Conservation (phyloP, 768 basidiomycete genomes). For the Phlebiopsis gigantea region DNA sequence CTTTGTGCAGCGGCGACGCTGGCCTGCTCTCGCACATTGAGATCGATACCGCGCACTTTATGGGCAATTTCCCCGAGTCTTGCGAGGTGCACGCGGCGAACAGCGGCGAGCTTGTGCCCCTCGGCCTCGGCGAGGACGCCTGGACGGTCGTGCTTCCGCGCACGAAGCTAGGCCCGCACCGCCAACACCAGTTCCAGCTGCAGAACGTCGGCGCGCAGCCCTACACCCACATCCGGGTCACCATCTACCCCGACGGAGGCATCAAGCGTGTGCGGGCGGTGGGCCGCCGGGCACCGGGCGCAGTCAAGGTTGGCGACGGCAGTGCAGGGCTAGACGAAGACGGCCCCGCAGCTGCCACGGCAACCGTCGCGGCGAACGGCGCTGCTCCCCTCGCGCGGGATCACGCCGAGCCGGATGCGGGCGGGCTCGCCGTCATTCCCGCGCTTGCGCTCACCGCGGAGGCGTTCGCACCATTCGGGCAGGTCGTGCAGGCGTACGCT, state of each 20-base stretch:
- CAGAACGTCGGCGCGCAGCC: constrained; percentile 48
- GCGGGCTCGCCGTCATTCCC: constrained; percentile 32
- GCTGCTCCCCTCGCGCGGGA: neutral
- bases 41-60: constrained; percentile 93
- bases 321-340: neutral
- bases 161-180: constrained; percentile 82
- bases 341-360: neutral
- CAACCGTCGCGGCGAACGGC: neutral
- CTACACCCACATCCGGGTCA: constrained; percentile 83
- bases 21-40: constrained; percentile 74
- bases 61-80: constrained; percentile 91
- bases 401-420: neutral
- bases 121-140: constrained; percentile 32
- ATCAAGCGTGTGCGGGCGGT: constrained; percentile 86
- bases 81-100: constrained; percentile 68
- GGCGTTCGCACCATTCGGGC: constrained; percentile 83
- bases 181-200: constrained; percentile 85
- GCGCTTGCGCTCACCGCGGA: constrained; percentile 74
- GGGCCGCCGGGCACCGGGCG: constrained; percentile 46
- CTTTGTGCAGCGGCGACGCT: constrained; percentile 55
- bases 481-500: constrained; percentile 85
- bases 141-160: constrained; percentile 77
- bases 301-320: neutral
- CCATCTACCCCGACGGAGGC: constrained; percentile 93
- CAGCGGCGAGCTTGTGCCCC: constrained; percentile 30